Evolutionary conservation across 306 rosid genomes (phyloP).

Genomic region (Datisca glomerata): DNA sequence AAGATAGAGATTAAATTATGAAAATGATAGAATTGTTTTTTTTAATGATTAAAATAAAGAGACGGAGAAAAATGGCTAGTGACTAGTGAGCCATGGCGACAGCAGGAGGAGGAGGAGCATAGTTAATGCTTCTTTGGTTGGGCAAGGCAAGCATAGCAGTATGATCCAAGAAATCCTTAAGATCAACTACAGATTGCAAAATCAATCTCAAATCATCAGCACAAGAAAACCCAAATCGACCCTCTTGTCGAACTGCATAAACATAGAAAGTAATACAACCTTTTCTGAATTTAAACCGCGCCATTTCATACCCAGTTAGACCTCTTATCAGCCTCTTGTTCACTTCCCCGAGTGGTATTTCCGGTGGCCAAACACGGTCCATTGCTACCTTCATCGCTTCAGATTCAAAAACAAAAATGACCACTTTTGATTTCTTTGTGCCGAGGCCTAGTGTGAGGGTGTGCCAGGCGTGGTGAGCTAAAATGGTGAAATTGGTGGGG

Average conservation of each 20-base stretch:
- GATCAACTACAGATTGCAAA: constrained; percentile 71
- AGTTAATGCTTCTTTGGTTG: constrained; percentile 60
- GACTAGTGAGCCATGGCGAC: constrained; percentile 88
- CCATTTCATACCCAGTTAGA: constrained; percentile 64
- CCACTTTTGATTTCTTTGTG: constrained; percentile 79
- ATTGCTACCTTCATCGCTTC: constrained; percentile 42
- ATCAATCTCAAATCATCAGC: constrained; percentile 62
- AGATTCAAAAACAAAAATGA: constrained; percentile 66
- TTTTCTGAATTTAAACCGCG: constrained; percentile 90
- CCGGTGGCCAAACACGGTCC: constrained; percentile 69
- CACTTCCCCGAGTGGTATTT: constrained; percentile 79
- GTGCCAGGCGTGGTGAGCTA: constrained; percentile 97
- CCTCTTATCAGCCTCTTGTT: constrained; percentile 75
- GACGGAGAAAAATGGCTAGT: neutral
- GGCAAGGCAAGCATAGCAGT: constrained; percentile 95
- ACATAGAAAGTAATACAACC: constrained; percentile 91
- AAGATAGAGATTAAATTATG: constrained; percentile 1
- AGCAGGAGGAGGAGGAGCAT: constrained; percentile 26
- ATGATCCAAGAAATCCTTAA: constrained; percentile 93
- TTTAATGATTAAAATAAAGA: no score
- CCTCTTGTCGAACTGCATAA: constrained; percentile 62
- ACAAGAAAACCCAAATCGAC: constrained; percentile 49
- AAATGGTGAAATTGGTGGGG: constrained; percentile 90
- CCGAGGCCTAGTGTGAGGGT: constrained; percentile 93
- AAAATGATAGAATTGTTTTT: no score